Conservation (phyloP, 768 basidiomycete genomes). For the Tulasnella sp. region DNA sequence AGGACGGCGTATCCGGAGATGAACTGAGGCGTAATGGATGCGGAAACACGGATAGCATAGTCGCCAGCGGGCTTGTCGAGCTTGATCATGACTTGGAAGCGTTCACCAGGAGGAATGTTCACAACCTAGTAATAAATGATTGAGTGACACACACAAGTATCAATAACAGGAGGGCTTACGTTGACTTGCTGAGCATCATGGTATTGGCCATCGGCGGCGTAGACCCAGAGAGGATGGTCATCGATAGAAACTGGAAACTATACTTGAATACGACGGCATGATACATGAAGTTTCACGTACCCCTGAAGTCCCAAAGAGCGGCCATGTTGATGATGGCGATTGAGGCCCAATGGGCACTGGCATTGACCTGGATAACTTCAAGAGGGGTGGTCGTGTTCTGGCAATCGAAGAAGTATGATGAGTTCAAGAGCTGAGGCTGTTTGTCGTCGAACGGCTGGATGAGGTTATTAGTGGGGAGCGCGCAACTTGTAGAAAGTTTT, state of each 20-base stretch:
- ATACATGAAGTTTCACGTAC: neutral
- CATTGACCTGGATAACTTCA: neutral
- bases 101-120: neutral
- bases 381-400: neutral
- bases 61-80: conserved; percentile 5
- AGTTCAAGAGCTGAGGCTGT: neutral
- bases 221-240: conserved; percentile 6
- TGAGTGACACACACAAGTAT: neutral
- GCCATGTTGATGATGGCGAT: neutral
- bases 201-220: neutral
- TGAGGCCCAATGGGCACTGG: neutral
- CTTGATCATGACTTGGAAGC: conserved; percentile 1
- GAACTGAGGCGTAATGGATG: neutral
- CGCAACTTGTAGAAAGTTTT: neutral
- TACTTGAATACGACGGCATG: neutral
- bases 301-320: conserved; percentile 1
- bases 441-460: conserved; percentile 1
- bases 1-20: conserved; percentile 11
- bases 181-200: conserved; percentile 1
- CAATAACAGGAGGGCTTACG: neutral
- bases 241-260: neutral
- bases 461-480: neutral
- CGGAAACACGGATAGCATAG: conserved; percentile 7
- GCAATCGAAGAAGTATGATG: conserved; percentile 4
- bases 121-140: neutral